Percentiles rank a stretch among this genome's conserved stretches.
Evolutionary conservation across 1,284 basidiomycete genomes (phyloP).

Genomic region (Sporisorium graminicola): DNA sequence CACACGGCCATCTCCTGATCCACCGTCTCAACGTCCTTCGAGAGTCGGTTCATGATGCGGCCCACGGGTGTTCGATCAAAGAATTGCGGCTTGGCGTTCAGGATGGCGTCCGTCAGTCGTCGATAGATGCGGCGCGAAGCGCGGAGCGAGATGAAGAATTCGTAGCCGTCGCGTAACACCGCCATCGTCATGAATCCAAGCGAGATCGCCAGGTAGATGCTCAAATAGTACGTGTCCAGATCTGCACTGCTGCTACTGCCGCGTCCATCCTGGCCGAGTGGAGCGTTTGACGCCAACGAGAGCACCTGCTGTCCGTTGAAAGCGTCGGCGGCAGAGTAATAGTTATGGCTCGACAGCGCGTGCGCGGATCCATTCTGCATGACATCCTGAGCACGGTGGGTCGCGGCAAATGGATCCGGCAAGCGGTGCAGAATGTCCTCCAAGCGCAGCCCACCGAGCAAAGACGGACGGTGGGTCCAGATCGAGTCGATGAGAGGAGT

Average conservation of each 20-base stretch:
- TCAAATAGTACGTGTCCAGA: constrained; percentile 62
- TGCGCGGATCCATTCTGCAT: not conserved
- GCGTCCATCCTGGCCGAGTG: not conserved
- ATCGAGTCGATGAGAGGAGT: constrained; percentile 40
- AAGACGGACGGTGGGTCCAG: constrained; percentile 30
- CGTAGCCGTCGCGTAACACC: constrained; percentile 57
- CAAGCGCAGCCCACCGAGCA: constrained; percentile 20
- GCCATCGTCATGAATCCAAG: constrained; percentile 57
- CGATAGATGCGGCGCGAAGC: constrained; percentile 63
- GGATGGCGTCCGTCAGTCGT: constrained; percentile 81
- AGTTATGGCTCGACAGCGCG: not conserved
- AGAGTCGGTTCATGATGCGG: constrained; percentile 68
- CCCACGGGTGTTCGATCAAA: constrained; percentile 68
- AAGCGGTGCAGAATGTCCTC: constrained; percentile 25
- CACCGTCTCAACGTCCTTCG: constrained; percentile 68
- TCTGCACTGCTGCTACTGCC: constrained; percentile 24
- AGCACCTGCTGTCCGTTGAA: constrained; percentile 25
- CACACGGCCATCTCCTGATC: constrained; percentile 67
- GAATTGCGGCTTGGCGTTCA: constrained; percentile 78
- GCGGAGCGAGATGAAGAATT: constrained; percentile 57
- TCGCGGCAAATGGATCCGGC: constrained; percentile 12
- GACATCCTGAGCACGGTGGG: not conserved
- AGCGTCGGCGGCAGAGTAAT: constrained; percentile 4
- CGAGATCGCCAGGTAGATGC: constrained; percentile 58
- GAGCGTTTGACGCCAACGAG: not conserved